These are phyloP conservation scores for Isatis tinctoria DNA, from an alignment of 345 rosid species.

Conservation along the genomic window DNA sequence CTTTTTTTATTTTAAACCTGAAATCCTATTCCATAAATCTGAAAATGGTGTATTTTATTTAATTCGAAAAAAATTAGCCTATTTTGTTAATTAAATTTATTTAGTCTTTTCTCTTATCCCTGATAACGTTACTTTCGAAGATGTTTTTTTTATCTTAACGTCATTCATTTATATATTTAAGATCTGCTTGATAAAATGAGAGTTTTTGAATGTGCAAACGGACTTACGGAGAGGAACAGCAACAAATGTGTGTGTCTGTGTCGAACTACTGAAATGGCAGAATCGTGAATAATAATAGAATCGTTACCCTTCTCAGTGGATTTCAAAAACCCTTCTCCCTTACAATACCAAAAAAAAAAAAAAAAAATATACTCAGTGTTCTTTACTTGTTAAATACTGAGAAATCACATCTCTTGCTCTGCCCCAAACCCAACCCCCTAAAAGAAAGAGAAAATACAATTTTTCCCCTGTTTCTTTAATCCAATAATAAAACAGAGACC, in stretches of 20 bases:
- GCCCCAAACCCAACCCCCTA: slow-evolving; percentile 36
- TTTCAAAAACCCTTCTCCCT: not conserved
- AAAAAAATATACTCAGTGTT: not conserved
- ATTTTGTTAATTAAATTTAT: not conserved
- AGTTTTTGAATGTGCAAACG: slow-evolving; percentile 28
- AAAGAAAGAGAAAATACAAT: not conserved
- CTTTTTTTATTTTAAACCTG: not conserved
- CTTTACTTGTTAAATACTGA: slow-evolving; percentile 12
- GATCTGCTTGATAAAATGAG: not conserved
- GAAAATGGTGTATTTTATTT: not conserved
- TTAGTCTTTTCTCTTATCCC: not conserved
- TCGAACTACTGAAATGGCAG: not conserved
- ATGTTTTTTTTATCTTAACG: not conserved
- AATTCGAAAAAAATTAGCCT: not conserved
- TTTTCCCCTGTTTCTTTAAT: slow-evolving; percentile 35
- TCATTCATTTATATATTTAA: not conserved
- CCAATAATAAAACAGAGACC: slow-evolving; percentile 25
- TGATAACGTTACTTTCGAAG: not conserved
- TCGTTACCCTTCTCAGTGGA: not conserved
- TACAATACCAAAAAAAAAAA: not conserved
- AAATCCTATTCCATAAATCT: not conserved
- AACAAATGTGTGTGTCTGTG: slow-evolving; percentile 10
- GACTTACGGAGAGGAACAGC: slow-evolving; percentile 12
- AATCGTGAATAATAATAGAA: slow-evolving; percentile 5
- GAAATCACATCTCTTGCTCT: slow-evolving; percentile 35